phyloP scores from a whole-genome alignment of 306 rosid genomes.

The Sphenostylis stenocarpa region DNA sequence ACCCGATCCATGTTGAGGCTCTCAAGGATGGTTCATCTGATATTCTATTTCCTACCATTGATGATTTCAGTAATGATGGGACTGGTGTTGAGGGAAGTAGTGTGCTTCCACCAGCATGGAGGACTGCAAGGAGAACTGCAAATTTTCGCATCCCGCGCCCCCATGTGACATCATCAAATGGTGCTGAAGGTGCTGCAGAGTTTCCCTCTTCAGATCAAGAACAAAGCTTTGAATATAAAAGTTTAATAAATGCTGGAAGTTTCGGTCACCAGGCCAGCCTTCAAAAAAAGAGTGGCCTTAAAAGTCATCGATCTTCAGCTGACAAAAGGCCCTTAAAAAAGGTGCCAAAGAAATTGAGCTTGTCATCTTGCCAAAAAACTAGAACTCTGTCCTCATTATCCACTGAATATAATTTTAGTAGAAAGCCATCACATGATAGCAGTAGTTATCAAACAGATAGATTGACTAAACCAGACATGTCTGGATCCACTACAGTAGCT shows the following conservation, averaged over 20 bases:
- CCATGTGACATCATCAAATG: slow-evolving; percentile 49
- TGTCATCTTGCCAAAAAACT: slow-evolving; percentile 79
- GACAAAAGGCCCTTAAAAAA: slow-evolving; percentile 59
- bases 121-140: slow-evolving; percentile 94
- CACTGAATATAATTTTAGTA: slow-evolving; percentile 54
- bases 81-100: slow-evolving; percentile 55
- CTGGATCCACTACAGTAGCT: slow-evolving; percentile 73
- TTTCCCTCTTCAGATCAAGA: slow-evolving; percentile 53
- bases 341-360: slow-evolving; percentile 61
- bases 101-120: slow-evolving; percentile 82
- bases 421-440: slow-evolving; percentile 55
- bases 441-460: slow-evolving; percentile 55
- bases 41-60: slow-evolving; percentile 53
- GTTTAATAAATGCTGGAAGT: slow-evolving; percentile 49
- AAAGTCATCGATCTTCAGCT: slow-evolving; percentile 41
- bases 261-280: slow-evolving; percentile 51
- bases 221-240: slow-evolving; percentile 45
- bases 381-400: slow-evolving; percentile 81
- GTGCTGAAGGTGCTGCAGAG: slow-evolving; percentile 53
- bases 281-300: slow-evolving; percentile 43
- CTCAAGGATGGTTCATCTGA: slow-evolving; percentile 76
- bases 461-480: slow-evolving; percentile 64
- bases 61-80: slow-evolving; percentile 53
- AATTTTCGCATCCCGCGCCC: slow-evolving; percentile 78
- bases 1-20: slow-evolving; percentile 78